Evolutionary conservation across 768 basidiomycete species (phyloP), one percentile per base, ranked within the genome.

Genomic region (Hygrophorus russula): DNA sequence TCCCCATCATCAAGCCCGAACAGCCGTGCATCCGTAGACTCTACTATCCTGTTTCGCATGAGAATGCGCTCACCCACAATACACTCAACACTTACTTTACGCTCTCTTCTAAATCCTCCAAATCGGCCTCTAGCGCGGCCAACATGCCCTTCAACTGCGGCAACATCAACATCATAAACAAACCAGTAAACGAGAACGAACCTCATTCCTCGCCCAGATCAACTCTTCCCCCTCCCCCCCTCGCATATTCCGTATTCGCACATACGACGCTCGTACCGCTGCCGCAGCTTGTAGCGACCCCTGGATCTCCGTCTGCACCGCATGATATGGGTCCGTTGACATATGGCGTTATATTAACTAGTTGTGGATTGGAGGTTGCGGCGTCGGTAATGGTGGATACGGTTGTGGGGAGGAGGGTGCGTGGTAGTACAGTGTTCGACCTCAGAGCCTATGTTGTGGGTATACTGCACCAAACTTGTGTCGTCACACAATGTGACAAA

Each of bases 41-140:
- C 93, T 0, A 96, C 87, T 33, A 91, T 86, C 58, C 88, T 91
- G 53, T 6, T 18, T 18, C 8, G 20, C n/a, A 11, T 2, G 31
- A 39, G 13, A 39, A 15, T 24, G 9, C 11, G 19, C 9, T 29
- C 2, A 27, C 1, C 14, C 37, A 27, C 13, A 27, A n/a, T n/a
- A n/a, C n/a, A n/a, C 11, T 13, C 17, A 20, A 7, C 7, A 11
- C 74, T 50, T 59, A 88, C 87, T 77, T 81, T 35, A 98, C 92
- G 54, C 88, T 91, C 56, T 90, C 89, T 39, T 96, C 92, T n/a
- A 98, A 64, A 57, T 91, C 91, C 47, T 91, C 88, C 17, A 94
- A 58, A 63, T 97, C 93, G 0, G 83, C 82, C 56, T 92, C 87
- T 19, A 97, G 65, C 1, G 81, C 64, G 1, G 77, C 72, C 7